phyloP scores from a whole-genome alignment of 495 filamentous ascomycete species.

The Podospora bellae-mahoneyi region DNA sequence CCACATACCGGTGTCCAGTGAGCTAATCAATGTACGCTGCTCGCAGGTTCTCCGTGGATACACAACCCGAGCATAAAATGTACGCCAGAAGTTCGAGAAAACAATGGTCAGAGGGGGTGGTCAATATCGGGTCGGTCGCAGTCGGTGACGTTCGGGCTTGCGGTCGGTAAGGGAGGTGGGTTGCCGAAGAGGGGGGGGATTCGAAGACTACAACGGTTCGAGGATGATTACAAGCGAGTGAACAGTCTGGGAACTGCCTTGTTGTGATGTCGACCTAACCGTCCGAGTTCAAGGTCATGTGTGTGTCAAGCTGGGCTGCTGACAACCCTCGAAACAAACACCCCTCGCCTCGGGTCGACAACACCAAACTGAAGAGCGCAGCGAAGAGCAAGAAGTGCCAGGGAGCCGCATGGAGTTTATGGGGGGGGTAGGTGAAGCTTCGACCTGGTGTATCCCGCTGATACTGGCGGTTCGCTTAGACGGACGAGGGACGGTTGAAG shows the following conservation, averaged over 20 bases:
- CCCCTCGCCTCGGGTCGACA: background rate
- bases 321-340: background rate
- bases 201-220: background rate
- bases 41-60: too few relatives aligned
- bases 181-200: background rate
- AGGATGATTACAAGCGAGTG: background rate
- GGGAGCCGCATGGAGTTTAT: background rate
- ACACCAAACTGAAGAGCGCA: background rate
- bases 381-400: background rate
- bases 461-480: background rate
- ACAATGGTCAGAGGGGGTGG: background rate
- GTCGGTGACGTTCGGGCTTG: too few relatives aligned
- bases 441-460: conserved; percentile 3
- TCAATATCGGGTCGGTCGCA: background rate
- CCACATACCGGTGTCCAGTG: background rate
- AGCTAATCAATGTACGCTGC: too few relatives aligned
- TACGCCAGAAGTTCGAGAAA: background rate
- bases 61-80: background rate
- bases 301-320: background rate
- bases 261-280: background rate
- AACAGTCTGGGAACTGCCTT: background rate
- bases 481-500: background rate
- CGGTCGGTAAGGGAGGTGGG: background rate
- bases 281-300: background rate
- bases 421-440: background rate